Conservation (phyloP, 2,329 filamentous ascomycete genomes). For the Dothideomycetes sp. region DNA sequence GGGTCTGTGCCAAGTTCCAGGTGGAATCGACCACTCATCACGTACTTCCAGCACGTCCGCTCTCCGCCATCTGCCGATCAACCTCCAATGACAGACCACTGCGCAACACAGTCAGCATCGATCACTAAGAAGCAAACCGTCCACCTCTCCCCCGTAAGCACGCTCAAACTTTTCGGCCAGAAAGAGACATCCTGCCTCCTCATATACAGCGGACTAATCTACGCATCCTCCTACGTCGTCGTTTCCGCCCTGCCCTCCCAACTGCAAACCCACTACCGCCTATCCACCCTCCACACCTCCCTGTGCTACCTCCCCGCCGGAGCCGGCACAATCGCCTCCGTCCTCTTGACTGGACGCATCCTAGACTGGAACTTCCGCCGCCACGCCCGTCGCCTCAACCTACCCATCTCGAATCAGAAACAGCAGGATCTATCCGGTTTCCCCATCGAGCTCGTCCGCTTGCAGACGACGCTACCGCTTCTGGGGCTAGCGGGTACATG, state of each 20-base stretch:
- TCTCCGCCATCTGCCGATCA: slow-evolving; percentile 1
- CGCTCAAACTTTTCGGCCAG: slow-evolving; percentile 36
- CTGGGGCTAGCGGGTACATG: too few species aligned
- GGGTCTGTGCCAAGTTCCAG: slow-evolving; percentile 9
- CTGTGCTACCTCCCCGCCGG: slow-evolving; percentile 46
- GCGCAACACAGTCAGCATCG: neutral
- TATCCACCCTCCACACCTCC: slow-evolving; percentile 35
- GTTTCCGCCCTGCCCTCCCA: slow-evolving; percentile 43
- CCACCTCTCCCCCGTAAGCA: slow-evolving; percentile 32
- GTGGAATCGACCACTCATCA: neutral
- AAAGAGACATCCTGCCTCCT: slow-evolving; percentile 35
- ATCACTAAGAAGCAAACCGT: slow-evolving; percentile 17
- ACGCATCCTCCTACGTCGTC: slow-evolving; percentile 45
- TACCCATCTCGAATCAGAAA: too few species aligned
- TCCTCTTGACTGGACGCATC: slow-evolving; percentile 40
- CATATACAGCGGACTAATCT: slow-evolving; percentile 39
- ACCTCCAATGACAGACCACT: neutral
- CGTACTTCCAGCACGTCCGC: slow-evolving; percentile 2
- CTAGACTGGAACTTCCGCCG: slow-evolving; percentile 41
- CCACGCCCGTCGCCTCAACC: too few species aligned
- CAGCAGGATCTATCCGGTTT: too few species aligned
- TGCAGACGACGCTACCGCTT: too few species aligned
- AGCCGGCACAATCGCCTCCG: slow-evolving; percentile 43
- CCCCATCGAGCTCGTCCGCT: too few species aligned
- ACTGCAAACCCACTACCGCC: slow-evolving; percentile 32